A percentile compares a stretch with the other conserved stretches of the same genome.
These are phyloP conservation scores for Onygenales sp. DNA, from an alignment of 2,329 filamentous ascomycete species.

Conservation along the genomic window DNA sequence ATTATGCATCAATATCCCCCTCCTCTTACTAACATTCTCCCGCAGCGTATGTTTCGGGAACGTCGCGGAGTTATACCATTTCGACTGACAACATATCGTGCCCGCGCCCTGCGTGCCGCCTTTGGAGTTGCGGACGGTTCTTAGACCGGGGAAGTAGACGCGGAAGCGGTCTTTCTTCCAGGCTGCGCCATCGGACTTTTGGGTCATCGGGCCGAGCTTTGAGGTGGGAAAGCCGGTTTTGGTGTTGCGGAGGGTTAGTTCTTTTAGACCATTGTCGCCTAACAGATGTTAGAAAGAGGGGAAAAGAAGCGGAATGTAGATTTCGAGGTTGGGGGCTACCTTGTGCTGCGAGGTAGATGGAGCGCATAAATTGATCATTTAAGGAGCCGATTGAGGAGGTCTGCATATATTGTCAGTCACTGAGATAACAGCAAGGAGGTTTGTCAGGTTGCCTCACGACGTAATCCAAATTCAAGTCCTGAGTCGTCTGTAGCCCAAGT, in stretches of 20 bases:
- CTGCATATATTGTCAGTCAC: constrained; percentile 29
- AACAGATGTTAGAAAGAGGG: constrained; percentile 6
- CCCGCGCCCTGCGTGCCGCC: constrained; percentile 59
- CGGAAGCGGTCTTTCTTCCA: constrained; percentile 47
- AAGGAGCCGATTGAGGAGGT: constrained; percentile 74
- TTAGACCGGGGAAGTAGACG: constrained; percentile 69
- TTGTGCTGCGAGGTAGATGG: constrained; percentile 49
- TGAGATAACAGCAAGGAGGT: constrained; percentile 1
- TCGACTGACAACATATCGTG: constrained; percentile 68
- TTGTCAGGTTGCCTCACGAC: constrained; percentile 42
- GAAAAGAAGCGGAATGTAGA: constrained; percentile 1
- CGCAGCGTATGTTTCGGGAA: constrained; percentile 67
- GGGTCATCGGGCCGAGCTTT: constrained; percentile 29
- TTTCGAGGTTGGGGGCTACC: constrained; percentile 27
- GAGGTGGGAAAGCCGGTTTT: too few species aligned
- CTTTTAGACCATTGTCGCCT: constrained; percentile 40
- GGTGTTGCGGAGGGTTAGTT: constrained; percentile 28
- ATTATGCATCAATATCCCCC: constrained; percentile 75
- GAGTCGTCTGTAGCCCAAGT: constrained; percentile 50
- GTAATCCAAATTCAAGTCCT: constrained; percentile 60
- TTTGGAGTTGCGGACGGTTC: constrained; percentile 57
- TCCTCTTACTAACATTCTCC: constrained; percentile 63
- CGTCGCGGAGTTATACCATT: constrained; percentile 58
- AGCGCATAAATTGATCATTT: constrained; percentile 55
- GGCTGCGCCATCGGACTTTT: constrained; percentile 23